Conservation (phyloP, 179 eudicot species). For the Drosera spatulata region DNA sequence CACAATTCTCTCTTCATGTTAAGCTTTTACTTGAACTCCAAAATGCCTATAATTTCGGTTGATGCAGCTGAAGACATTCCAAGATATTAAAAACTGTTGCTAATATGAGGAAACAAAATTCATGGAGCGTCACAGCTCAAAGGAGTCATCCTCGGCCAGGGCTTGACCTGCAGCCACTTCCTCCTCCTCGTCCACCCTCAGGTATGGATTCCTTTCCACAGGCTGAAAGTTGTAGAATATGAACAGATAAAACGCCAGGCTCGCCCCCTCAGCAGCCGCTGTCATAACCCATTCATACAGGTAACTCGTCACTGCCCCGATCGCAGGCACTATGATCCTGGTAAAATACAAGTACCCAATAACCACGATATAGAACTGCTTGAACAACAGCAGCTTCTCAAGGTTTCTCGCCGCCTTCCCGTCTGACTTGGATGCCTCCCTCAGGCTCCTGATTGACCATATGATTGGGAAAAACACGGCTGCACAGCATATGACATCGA, state of each 20-base stretch:
- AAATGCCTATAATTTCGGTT: too few relatives aligned
- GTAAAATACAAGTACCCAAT: slow-evolving; percentile 13
- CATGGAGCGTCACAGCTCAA: neutral
- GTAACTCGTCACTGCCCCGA: slow-evolving; percentile 6
- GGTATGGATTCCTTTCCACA: slow-evolving; percentile 3
- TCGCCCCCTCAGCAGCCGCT: slow-evolving; percentile 8
- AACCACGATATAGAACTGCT: slow-evolving; percentile 12
- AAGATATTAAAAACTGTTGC: too few relatives aligned
- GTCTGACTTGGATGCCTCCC: slow-evolving; percentile 12
- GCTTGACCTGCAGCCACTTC: slow-evolving; percentile 8
- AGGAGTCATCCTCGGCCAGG: slow-evolving; percentile 4
- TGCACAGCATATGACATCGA: slow-evolving; percentile 11
- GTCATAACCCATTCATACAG: slow-evolving; percentile 10
- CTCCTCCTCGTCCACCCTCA: slow-evolving; percentile 4
- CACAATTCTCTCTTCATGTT: too few relatives aligned
- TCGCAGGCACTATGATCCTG: slow-evolving; percentile 9
- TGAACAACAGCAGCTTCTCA: slow-evolving; percentile 9
- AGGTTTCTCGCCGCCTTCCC: slow-evolving; percentile 16
- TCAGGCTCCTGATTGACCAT: slow-evolving; percentile 9
- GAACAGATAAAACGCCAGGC: slow-evolving; percentile 10
- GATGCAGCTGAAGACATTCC: too few relatives aligned
- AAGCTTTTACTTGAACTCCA: too few relatives aligned
- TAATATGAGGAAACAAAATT: too few relatives aligned
- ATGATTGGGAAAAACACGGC: slow-evolving; percentile 16
- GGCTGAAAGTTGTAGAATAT: slow-evolving; percentile 12